Evolutionary conservation across 192 early-diverging fungal species (phyloP).

Genomic region (Coemansia sp.): DNA sequence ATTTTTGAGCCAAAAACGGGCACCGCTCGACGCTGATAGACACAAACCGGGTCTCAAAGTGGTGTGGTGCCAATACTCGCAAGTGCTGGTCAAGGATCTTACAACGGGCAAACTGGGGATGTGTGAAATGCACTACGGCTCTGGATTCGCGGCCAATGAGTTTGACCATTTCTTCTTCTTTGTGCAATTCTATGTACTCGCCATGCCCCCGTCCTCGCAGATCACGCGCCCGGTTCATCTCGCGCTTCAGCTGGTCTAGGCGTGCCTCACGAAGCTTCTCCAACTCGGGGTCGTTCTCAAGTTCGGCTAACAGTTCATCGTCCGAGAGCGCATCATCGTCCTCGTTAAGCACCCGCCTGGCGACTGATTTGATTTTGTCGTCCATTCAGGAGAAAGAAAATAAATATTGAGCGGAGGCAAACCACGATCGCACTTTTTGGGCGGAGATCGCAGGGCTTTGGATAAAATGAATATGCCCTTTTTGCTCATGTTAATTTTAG

Average conservation of each 20-base stretch:
- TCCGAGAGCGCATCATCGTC: constrained; percentile 68
- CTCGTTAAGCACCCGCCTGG: constrained; percentile 40
- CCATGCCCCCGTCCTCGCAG: constrained; percentile 73
- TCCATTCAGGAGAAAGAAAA: constrained; percentile 23
- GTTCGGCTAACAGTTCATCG: constrained; percentile 79
- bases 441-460: no score
- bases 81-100: constrained; percentile 92
- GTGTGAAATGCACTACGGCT: constrained; percentile 86
- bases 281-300: constrained; percentile 80
- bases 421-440: no score
- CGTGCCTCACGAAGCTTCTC: constrained; percentile 80
- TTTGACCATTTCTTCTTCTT: constrained; percentile 85
- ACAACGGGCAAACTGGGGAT: constrained; percentile 92
- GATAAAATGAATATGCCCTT: no score
- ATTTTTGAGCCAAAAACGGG: constrained; percentile 89
- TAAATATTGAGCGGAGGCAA: not conserved
- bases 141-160: constrained; percentile 70
- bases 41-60: constrained; percentile 85
- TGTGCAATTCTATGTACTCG: constrained; percentile 69
- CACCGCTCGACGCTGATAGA: constrained; percentile 87
- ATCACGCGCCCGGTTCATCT: constrained; percentile 66
- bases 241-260: constrained; percentile 80
- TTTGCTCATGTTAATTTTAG: no score
- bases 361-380: constrained; percentile 37
- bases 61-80: constrained; percentile 75